Percentiles rank a stretch among this genome's conserved stretches.
Evolutionary conservation across 2,329 filamentous ascomycete species (phyloP).

Genomic region (Microdochium paspali): DNA sequence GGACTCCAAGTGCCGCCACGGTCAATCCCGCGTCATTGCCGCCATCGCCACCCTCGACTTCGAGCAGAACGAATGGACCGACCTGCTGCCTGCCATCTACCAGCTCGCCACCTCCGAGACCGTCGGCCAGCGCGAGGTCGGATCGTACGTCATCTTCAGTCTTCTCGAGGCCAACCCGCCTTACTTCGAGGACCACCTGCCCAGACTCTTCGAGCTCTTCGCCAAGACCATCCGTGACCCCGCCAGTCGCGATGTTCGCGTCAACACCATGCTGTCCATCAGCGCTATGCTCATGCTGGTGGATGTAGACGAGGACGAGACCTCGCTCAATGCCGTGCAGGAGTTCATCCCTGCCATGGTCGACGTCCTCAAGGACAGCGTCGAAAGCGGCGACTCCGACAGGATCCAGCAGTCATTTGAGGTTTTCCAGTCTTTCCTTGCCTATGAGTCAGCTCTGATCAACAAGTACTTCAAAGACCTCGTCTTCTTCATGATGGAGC

Average conservation of each 20-base stretch:
- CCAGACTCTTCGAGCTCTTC: conserved; percentile 76
- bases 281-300: conserved; percentile 81
- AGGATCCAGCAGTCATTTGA: conserved; percentile 86
- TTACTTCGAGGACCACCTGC: conserved; percentile 71
- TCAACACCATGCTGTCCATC: conserved; percentile 88
- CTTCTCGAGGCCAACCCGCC: conserved; percentile 83
- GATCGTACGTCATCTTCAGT: conserved; percentile 86
- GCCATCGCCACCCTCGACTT: conserved; percentile 81
- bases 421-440: conserved; percentile 90
- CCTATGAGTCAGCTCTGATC: conserved; percentile 78
- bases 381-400: conserved; percentile 75
- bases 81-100: conserved; percentile 70
- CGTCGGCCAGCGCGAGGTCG: conserved; percentile 77
- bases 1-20: conserved; percentile 69
- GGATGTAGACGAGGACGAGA: conserved; percentile 75
- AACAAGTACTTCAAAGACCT: conserved; percentile 83
- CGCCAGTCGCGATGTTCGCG: conserved; percentile 82
- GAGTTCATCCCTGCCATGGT: conserved; percentile 81
- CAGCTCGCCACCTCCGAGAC: conserved; percentile 68
- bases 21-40: conserved; percentile 78
- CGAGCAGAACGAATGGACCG: conserved; percentile 74
- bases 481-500: conserved; percentile 85
- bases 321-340: conserved; percentile 67
- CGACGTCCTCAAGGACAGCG: conserved; percentile 73
- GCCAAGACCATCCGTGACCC: conserved; percentile 80